These are phyloP conservation scores for Tremella fuciformis DNA, from an alignment of 768 basidiomycete species.

Conservation along the genomic window DNA sequence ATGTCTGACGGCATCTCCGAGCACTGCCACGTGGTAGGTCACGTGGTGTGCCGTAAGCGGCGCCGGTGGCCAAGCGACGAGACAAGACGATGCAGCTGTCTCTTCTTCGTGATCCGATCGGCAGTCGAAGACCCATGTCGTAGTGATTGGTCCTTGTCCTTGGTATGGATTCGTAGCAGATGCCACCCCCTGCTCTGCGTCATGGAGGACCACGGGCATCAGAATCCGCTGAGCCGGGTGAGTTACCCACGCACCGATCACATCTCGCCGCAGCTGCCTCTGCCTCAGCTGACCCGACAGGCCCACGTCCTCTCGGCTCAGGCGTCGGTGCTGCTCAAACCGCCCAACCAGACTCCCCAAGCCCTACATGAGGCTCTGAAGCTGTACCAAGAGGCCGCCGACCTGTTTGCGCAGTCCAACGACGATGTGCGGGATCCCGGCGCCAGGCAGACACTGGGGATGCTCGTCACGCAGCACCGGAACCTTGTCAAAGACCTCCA, in stretches of 20 bases:
- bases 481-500: slow-evolving; percentile 44
- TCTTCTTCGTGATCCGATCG: too few relatives aligned
- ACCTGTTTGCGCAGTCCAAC: slow-evolving; percentile 17
- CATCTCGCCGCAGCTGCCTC: neutral
- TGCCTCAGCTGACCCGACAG: slow-evolving; percentile 10
- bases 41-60: too few relatives aligned
- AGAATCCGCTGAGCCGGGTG: slow-evolving; percentile 6
- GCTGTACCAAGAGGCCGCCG: slow-evolving; percentile 32
- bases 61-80: too few relatives aligned
- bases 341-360: slow-evolving; percentile 8
- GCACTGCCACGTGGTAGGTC: too few relatives aligned
- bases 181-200: neutral
- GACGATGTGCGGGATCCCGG: slow-evolving; percentile 3
- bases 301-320: slow-evolving; percentile 41
- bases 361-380: slow-evolving; percentile 23
- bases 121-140: too few relatives aligned
- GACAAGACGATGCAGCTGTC: too few relatives aligned
- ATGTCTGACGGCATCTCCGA: too few relatives aligned
- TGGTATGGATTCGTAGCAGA: too few relatives aligned
- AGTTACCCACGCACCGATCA: neutral
- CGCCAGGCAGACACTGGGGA: slow-evolving; percentile 35
- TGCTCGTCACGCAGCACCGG: slow-evolving; percentile 43
- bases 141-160: too few relatives aligned
- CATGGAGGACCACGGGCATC: slow-evolving; percentile 1
- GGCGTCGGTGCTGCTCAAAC: slow-evolving; percentile 27